Evolutionary conservation across 2,329 filamentous ascomycete species (phyloP).

Genomic region (Cladosporium sp.): DNA sequence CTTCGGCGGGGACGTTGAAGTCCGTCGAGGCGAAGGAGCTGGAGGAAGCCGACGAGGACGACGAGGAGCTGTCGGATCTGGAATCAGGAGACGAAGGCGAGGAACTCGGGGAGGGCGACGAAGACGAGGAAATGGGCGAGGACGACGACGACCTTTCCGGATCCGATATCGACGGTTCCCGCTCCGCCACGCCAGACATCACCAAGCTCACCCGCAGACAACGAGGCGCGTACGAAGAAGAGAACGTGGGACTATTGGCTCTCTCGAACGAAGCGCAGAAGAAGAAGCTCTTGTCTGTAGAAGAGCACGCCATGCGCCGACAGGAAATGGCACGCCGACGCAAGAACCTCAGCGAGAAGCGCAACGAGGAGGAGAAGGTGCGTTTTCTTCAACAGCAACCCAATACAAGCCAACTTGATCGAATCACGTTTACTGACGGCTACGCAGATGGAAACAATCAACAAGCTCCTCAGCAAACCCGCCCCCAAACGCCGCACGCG

Average conservation of each 20-base stretch:
- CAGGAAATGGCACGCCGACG: constrained; percentile 67
- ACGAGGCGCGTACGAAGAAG: constrained; percentile 50
- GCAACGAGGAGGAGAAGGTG: constrained; percentile 73
- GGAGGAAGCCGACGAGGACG: constrained; percentile 46
- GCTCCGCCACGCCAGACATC: constrained; percentile 55
- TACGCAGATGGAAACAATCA: constrained; percentile 79
- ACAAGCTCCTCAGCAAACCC: constrained; percentile 81
- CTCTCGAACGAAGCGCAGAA: constrained; percentile 63
- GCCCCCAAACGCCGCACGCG: constrained; percentile 58
- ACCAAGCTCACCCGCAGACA: constrained; percentile 64
- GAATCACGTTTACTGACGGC: neutral
- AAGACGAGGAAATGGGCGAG: constrained; percentile 31
- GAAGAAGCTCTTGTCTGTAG: constrained; percentile 66
- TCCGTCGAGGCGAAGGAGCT: constrained; percentile 47
- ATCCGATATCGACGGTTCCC: constrained; percentile 44
- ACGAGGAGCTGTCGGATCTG: constrained; percentile 40
- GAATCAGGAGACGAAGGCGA: constrained; percentile 29
- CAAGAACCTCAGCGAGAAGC: constrained; percentile 69
- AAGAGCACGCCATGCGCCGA: constrained; percentile 66
- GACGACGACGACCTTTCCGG: constrained; percentile 39
- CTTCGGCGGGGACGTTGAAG: constrained; percentile 29
- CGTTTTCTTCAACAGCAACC: constrained; percentile 8
- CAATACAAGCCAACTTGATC: neutral
- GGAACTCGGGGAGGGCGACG: constrained; percentile 40
- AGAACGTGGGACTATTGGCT: constrained; percentile 39